Conservation (phyloP, 768 basidiomycete genomes). For the Tulasnella sp. region DNA sequence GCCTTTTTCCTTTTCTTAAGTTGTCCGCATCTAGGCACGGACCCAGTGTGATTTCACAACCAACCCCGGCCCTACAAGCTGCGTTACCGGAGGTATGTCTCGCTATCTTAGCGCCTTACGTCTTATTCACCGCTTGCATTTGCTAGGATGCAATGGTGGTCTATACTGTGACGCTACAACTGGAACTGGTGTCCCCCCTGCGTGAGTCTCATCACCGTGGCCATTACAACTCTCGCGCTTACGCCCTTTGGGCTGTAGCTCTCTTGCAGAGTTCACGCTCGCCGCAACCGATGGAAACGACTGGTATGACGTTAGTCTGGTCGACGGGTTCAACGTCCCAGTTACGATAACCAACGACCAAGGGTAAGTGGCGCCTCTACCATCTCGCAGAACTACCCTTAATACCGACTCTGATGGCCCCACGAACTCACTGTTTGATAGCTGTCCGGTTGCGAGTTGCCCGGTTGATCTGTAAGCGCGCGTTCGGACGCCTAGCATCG, state of each 20-base stretch:
- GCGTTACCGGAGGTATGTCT: slow-evolving; percentile 34
- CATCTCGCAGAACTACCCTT: background rate
- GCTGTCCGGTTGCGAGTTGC: slow-evolving; percentile 8
- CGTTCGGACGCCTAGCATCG: background rate
- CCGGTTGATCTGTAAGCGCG: background rate
- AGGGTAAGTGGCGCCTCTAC: slow-evolving; percentile 4
- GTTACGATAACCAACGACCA: slow-evolving; percentile 19
- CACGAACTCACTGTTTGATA: too few relatives aligned
- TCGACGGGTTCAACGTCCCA: slow-evolving; percentile 23
- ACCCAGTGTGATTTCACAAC: slow-evolving; percentile 19
- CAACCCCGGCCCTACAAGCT: slow-evolving; percentile 30
- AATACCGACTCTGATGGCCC: background rate
- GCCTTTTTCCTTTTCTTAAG: background rate
- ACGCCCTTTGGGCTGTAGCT: background rate
- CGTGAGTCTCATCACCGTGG: background rate
- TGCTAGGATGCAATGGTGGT: slow-evolving; percentile 28
- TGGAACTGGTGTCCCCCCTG: slow-evolving; percentile 33
- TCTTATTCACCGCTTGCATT: background rate
- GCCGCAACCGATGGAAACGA: slow-evolving; percentile 14
- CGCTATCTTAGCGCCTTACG: background rate
- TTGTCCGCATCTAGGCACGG: slow-evolving; percentile 3
- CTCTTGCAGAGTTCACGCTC: slow-evolving; percentile 24
- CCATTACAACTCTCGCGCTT: background rate
- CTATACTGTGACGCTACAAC: slow-evolving; percentile 33
- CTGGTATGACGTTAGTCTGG: slow-evolving; percentile 24